Percentiles rank a stretch among this genome's conserved stretches.
Conservation (phyloP, 805 yeast species). For the Kuraishia piskuri region DNA sequence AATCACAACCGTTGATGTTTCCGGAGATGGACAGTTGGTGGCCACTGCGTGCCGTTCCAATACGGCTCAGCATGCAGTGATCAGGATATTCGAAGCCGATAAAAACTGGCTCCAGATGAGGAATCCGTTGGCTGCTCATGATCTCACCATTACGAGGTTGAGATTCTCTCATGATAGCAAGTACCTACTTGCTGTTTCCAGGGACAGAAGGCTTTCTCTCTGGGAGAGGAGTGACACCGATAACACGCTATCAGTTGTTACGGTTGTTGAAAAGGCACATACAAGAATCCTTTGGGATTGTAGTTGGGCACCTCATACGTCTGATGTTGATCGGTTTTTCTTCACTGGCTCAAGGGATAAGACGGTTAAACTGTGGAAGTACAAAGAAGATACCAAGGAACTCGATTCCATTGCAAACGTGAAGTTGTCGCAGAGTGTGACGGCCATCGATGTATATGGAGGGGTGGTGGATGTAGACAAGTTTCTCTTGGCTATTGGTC, state of each 20-base stretch:
- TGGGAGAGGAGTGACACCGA: constrained; percentile 44
- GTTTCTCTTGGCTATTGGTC: constrained; percentile 48
- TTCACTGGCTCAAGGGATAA: constrained; percentile 87
- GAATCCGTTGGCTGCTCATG: constrained; percentile 54
- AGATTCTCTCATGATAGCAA: constrained; percentile 64
- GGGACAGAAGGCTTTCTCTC: constrained; percentile 80
- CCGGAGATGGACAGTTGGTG: constrained; percentile 51
- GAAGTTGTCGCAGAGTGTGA: constrained; percentile 51
- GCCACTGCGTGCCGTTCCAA: constrained; percentile 94
- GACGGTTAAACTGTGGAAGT: constrained; percentile 60
- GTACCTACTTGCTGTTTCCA: constrained; percentile 66
- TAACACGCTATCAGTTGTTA: constrained; percentile 14
- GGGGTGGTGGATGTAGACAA: constrained; percentile 21
- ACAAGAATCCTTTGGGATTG: constrained; percentile 93
- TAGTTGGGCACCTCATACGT: constrained; percentile 63
- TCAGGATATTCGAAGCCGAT: constrained; percentile 60
- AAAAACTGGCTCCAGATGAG: constrained; percentile 54
- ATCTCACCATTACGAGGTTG: constrained; percentile 76
- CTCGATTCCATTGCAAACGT: constrained; percentile 28
- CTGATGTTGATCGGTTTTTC: constrained; percentile 33
- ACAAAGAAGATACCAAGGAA: constrained; percentile 3
- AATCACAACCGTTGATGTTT: constrained; percentile 66
- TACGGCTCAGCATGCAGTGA: constrained; percentile 73
- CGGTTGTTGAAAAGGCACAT: constrained; percentile 62
- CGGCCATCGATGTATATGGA: constrained; percentile 51